A percentile compares a stretch with the other conserved stretches of the same genome.
These are phyloP conservation scores for Pachysandra terminalis DNA, from an alignment of 164 flowering plant genomes.

Conservation along the genomic window DNA sequence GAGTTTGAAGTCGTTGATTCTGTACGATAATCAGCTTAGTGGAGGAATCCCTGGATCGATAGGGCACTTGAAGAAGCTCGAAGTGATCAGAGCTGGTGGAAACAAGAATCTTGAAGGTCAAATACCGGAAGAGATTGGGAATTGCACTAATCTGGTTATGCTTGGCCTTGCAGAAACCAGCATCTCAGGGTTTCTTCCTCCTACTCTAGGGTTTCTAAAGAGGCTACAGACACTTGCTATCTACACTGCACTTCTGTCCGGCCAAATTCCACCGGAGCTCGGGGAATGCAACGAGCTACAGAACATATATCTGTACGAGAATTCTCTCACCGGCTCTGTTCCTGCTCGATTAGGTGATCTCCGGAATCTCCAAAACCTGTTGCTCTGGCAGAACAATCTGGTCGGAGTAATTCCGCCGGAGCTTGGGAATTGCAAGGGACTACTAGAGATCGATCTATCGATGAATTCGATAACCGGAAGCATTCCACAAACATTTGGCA, in stretches of 20 bases:
- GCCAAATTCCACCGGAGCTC: constrained; percentile 70
- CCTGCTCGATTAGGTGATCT: constrained; percentile 51
- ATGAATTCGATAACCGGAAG: constrained; percentile 65
- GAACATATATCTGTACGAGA: constrained; percentile 69
- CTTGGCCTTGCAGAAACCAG: constrained; percentile 80
- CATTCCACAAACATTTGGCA: constrained; percentile 55
- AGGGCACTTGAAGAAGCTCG: constrained; percentile 52
- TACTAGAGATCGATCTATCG: constrained; percentile 56
- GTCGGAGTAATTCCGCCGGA: constrained; percentile 67
- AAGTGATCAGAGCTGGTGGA: constrained; percentile 67
- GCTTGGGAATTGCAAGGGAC: constrained; percentile 48
- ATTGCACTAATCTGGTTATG: constrained; percentile 51
- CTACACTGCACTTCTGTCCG: constrained; percentile 70
- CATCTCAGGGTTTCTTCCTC: constrained; percentile 65
- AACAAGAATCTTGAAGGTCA: constrained; percentile 73
- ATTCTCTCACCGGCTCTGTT: constrained; percentile 62
- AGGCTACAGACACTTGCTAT: constrained; percentile 66
- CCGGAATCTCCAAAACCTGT: constrained; percentile 40
- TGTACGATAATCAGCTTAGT: constrained; percentile 69
- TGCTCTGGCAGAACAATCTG: constrained; percentile 72
- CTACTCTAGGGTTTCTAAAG: constrained; percentile 53
- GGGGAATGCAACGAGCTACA: constrained; percentile 59
- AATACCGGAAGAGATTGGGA: constrained; percentile 68
- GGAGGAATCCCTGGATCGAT: constrained; percentile 60
- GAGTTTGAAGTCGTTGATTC: constrained; percentile 38